Conservation (phyloP, 2,329 filamentous ascomycete species). For the Chaetomiaceae sp. region DNA sequence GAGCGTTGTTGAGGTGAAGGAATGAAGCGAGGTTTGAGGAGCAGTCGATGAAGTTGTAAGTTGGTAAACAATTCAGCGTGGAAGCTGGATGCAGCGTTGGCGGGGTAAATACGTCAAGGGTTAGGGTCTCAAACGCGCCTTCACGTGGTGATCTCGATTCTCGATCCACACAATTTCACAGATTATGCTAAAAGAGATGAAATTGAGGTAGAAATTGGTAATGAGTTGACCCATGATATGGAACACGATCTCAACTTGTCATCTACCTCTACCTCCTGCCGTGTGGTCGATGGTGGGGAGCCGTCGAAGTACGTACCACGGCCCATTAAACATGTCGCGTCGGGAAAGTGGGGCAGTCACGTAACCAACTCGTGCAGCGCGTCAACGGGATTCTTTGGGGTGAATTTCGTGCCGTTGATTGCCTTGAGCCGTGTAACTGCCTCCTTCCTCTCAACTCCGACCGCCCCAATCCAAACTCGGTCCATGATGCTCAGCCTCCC, state of each 20-base stretch:
- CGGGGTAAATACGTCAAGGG: slow-evolving; percentile 1
- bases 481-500: neutral
- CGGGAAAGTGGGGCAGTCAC: slow-evolving; percentile 29
- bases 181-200: too few species aligned
- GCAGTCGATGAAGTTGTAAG: too few species aligned
- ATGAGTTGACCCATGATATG: too few species aligned
- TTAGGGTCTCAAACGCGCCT: neutral
- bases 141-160: too few species aligned
- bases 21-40: too few species aligned
- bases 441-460: neutral
- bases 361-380: slow-evolving; percentile 25
- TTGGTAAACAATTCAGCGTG: too few species aligned
- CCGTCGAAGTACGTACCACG: slow-evolving; percentile 6
- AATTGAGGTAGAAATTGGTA: too few species aligned
- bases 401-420: slow-evolving; percentile 16
- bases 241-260: too few species aligned
- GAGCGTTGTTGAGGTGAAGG: neutral
- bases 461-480: neutral
- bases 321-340: slow-evolving; percentile 23
- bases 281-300: too few species aligned
- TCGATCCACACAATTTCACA: too few species aligned
- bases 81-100: slow-evolving; percentile 2
- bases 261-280: too few species aligned
- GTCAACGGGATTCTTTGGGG: slow-evolving; percentile 12
- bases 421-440: neutral